Base-by-base conservation (phyloP, 2,329 filamentous ascomycete genomes). In the Pseudogymnoascus verrucosus region DNA sequence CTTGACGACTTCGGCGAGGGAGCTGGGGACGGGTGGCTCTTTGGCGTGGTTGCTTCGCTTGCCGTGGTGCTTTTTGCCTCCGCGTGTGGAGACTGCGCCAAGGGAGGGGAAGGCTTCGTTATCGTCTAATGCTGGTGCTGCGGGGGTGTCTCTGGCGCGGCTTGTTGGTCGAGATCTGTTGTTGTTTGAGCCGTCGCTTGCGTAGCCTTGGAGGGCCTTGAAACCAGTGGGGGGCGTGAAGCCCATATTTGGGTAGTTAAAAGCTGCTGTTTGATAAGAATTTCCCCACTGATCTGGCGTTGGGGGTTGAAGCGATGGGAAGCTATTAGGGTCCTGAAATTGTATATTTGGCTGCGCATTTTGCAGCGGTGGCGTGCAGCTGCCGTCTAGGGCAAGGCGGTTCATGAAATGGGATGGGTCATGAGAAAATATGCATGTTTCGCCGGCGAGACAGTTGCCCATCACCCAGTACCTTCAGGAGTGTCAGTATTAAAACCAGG, bases 371-470 rank as follows among this genome's bases (percentile, higher is more conserved):
- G 87, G 84, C 40, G 87, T 88, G 69, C 80, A 81, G 64, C 84
- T 79, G 54, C 86, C 90, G 67, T 90, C 89, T 12, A 97, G 77
- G 34, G 82, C 86, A 67, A 99, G 83, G 69, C 90, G 90, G 71
- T 89, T 91, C 77, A 96, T 86, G 12, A 97, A 83, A 68, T 91
- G 85, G 1, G 92, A 86, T 2, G 95, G 95, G 70, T 99, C 95
- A 76, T 99, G 95, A 12, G 93, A 98, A 78, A 99, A 99, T 65
- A 96, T 91, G 75, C 95, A 99, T 2, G 91, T 93, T 64, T 92
- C 89, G 37, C 95, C 93, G 19, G 95, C 95, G 36, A 99, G 83
- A 74, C 95, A 99, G 71, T 93, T 97, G 1, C 95, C 95, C 78
- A 91, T 91, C 62, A 99, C 83, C 91, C 93, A 99, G 75, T 98